Conservation (phyloP, 2,329 filamentous ascomycete genomes). For the Ploettnerulaceae sp. region DNA sequence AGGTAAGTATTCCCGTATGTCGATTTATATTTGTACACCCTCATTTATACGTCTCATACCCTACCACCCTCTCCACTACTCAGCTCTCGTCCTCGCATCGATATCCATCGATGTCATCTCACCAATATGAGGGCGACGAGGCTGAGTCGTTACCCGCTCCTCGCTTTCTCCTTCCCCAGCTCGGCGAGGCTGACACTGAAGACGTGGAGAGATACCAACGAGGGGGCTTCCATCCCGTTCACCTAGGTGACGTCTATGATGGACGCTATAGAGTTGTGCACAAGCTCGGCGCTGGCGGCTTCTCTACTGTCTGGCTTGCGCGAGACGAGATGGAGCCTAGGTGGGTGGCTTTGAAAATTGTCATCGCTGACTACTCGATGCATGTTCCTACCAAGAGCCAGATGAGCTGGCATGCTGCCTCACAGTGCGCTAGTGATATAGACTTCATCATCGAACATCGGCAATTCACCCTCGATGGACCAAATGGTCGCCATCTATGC, state of each 20-base stretch:
- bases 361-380: slow-evolving; percentile 28
- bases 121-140: too few relatives aligned
- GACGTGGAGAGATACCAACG: slow-evolving; percentile 18
- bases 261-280: slow-evolving; percentile 40
- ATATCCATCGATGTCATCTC: too few relatives aligned
- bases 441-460: slow-evolving; percentile 9
- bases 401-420: slow-evolving; percentile 10
- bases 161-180: background rate
- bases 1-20: too few relatives aligned
- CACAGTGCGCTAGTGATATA: background rate
- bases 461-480: slow-evolving; percentile 32
- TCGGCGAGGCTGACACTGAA: background rate
- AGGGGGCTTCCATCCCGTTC: slow-evolving; percentile 42
- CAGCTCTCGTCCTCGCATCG: too few relatives aligned
- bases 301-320: slow-evolving; percentile 39
- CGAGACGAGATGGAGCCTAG: slow-evolving; percentile 24
- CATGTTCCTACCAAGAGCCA: slow-evolving; percentile 3
- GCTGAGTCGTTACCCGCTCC: too few relatives aligned
- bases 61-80: too few relatives aligned
- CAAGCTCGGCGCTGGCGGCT: slow-evolving; percentile 43
- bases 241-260: slow-evolving; percentile 38
- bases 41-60: too few relatives aligned
- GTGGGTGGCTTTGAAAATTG: slow-evolving; percentile 35
- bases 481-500: slow-evolving; percentile 36
- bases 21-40: too few relatives aligned